Conservation (phyloP, 768 basidiomycete genomes). For the Tulasnella sp. region DNA sequence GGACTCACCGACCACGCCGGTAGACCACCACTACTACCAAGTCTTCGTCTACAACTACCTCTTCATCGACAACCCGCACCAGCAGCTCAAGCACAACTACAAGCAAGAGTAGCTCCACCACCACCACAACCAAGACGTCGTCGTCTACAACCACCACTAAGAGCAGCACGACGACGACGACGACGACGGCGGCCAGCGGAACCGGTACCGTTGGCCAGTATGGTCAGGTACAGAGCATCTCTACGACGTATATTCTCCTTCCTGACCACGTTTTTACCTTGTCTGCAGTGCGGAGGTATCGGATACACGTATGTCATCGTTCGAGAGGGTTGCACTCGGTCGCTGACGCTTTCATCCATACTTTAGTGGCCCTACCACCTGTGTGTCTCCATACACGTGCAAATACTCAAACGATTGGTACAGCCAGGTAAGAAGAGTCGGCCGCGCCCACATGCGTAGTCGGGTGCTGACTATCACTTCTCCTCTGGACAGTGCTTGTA, state of each 20-base stretch:
- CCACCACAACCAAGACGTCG: neutral
- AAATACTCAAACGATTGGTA: slow-evolving; percentile 19
- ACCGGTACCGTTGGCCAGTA: slow-evolving; percentile 4
- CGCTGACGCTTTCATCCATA: neutral
- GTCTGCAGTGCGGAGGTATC: slow-evolving; percentile 25
- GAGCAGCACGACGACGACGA: slow-evolving; percentile 3
- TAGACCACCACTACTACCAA: neutral
- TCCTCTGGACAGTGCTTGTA: neutral
- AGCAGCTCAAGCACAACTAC: slow-evolving; percentile 13
- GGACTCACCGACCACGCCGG: neutral
- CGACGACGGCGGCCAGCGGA: neutral
- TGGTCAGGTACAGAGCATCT: neutral
- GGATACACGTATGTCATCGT: neutral
- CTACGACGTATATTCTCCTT: neutral
- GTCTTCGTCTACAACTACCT: slow-evolving; percentile 5
- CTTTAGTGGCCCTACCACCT: slow-evolving; percentile 32
- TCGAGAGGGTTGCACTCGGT: neutral
- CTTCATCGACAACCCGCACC: neutral
- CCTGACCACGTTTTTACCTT: too few relatives aligned
- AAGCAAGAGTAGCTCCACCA: neutral
- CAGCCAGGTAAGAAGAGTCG: slow-evolving; percentile 7
- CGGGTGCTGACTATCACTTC: too few relatives aligned
- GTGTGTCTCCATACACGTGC: slow-evolving; percentile 31
- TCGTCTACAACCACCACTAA: neutral
- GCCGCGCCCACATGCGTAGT: too few relatives aligned